Conservation (phyloP, 192 early-diverging fungal genomes). For the Podila minutissima region DNA sequence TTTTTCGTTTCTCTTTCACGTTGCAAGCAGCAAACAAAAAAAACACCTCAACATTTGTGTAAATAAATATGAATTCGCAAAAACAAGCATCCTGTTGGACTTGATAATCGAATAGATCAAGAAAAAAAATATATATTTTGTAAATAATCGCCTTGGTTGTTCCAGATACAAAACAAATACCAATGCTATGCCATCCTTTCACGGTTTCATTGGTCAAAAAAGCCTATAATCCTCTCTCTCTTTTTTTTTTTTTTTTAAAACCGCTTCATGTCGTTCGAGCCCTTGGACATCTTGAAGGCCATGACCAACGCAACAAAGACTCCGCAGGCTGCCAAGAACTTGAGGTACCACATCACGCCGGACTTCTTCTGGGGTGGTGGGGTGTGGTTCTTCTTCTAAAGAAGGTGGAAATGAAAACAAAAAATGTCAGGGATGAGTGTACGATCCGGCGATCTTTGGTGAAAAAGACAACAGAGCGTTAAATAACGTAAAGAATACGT, state of each 20-base stretch:
- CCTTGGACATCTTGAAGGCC: constrained; percentile 47
- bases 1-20: neutral
- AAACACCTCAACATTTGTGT: neutral
- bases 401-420: neutral
- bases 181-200: no score
- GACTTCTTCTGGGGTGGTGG: constrained; percentile 46
- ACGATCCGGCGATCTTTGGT: no score
- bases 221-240: neutral
- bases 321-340: constrained; percentile 41
- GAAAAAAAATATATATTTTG: no score
- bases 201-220: neutral
- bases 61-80: constrained; percentile 8
- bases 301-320: constrained; percentile 47
- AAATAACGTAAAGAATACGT: neutral
- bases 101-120: no score
- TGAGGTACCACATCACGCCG: constrained; percentile 50
- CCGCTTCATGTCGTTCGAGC: constrained; percentile 32
- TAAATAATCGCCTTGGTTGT: no score
- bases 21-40: neutral
- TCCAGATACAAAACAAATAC: no score
- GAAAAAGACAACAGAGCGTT: neutral
- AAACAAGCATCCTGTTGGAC: no score
- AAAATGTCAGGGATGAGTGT: neutral
- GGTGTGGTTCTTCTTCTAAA: constrained; percentile 31
- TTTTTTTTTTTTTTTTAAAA: constrained; percentile 12